Conservation (phyloP, 1,284 basidiomycete genomes). For the Gymnopus androsaceus region DNA sequence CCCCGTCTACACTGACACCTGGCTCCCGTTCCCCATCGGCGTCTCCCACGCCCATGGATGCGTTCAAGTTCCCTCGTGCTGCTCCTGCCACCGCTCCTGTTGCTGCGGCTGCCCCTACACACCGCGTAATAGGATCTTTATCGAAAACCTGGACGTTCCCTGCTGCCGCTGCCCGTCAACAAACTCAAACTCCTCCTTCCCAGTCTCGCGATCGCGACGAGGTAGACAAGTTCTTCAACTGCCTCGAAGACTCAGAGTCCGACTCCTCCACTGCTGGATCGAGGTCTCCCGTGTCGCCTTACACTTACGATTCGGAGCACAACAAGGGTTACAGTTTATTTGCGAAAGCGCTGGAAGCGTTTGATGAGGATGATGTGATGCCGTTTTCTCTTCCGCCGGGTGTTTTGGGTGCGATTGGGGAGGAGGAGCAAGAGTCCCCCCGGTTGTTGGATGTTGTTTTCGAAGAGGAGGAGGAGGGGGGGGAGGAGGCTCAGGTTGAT, state of each 20-base stretch:
- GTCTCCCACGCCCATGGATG: slow-evolving; percentile 7
- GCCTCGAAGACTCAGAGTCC: slow-evolving; percentile 45
- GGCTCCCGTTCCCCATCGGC: slow-evolving; percentile 5
- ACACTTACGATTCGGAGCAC: slow-evolving; percentile 53
- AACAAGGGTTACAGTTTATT: slow-evolving; percentile 56
- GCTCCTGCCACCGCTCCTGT: slow-evolving; percentile 21
- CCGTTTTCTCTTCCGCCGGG: slow-evolving; percentile 53
- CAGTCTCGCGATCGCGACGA: slow-evolving; percentile 34
- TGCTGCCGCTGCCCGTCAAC: too few relatives aligned
- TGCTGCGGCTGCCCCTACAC: slow-evolving; percentile 26
- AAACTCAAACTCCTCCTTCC: slow-evolving; percentile 22
- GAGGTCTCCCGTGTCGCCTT: slow-evolving; percentile 19
- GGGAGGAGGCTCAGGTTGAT: slow-evolving; percentile 41
- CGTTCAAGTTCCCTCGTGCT: slow-evolving; percentile 10
- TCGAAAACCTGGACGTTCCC: slow-evolving; percentile 76
- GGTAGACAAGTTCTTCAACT: slow-evolving; percentile 74
- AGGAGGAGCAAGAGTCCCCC: slow-evolving; percentile 23
- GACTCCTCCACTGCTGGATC: slow-evolving; percentile 17
- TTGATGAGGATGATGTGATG: slow-evolving; percentile 36
- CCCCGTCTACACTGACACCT: slow-evolving; percentile 7
- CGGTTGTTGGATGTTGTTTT: slow-evolving; percentile 40
- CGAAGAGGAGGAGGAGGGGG: slow-evolving; percentile 46
- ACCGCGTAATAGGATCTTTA: slow-evolving; percentile 48
- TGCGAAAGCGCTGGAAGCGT: slow-evolving; percentile 31
- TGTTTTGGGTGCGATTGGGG: slow-evolving; percentile 50